Evolutionary conservation across 345 rosid genomes (phyloP), one percentile per base, ranked within the genome.

Genomic region (Aethionema arabicum): DNA sequence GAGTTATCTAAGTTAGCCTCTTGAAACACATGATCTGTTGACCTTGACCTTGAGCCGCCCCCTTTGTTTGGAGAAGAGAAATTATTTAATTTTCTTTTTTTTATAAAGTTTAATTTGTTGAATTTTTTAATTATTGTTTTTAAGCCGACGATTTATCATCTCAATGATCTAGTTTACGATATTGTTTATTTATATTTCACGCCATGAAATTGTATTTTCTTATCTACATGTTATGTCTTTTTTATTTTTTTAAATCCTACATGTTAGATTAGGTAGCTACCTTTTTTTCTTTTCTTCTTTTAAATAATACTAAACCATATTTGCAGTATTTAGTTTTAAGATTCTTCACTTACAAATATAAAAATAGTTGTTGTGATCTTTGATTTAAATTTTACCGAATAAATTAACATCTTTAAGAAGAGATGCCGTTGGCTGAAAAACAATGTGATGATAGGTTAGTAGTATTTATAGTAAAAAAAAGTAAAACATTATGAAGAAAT

Each of bases 11-110:
- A 65, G 51, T 27, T 59, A 61, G 67, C 67, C 67, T 65, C 56
- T 72, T 47, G 56, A 72, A 64, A 65, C 51, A 65, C 48, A 65
- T 43, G 35, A 59, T 61, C 66, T 57, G 52, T 59, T 59, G 69
- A 63, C 74, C 59, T 63, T 63, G 71, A 65, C 58, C 65, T 71
- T 65, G 21, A 72, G 75, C 71, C 66, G 51, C 38, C 76, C 76
- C 65, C 66, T 45, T 2, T 21, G 27, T 21, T 56, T 29, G 36
- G 49, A 63, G 55, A 56, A 56, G 30, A 15, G 59, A 35, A 42
- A 36, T 63, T 27, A 50, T 33, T 14, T 69, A n/a, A n/a, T n/a
- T 48, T 4, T 35, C 16, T 31, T 44, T 27, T 32, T 29, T 39
- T 11, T 2, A 6, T 37, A 37, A 37, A 21, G 2, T 21, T 21